These are phyloP conservation scores for Irineochytrium annulatum DNA, from an alignment of 192 early-diverging fungal species.

Conservation along the genomic window DNA sequence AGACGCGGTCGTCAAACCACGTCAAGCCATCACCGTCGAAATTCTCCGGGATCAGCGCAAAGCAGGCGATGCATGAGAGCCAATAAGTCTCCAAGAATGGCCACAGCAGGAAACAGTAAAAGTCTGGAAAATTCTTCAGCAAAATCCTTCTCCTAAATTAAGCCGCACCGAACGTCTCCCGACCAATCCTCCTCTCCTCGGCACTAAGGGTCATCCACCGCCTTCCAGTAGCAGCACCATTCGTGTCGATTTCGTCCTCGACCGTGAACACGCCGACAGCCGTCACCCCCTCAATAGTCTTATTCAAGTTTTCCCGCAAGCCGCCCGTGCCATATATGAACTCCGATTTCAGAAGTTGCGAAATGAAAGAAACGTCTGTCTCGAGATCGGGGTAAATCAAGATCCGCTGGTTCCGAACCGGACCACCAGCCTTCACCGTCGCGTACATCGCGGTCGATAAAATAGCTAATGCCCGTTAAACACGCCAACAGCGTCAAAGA, in stretches of 20 bases:
- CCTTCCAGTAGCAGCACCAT: conserved; percentile 14
- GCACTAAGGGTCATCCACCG: conserved; percentile 37
- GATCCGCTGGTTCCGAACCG: conserved; percentile 63
- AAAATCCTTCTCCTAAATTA: not conserved
- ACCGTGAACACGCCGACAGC: conserved; percentile 39
- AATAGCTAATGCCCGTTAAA: conserved; percentile 50
- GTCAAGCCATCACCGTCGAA: conserved; percentile 11
- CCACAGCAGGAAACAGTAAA: conserved; percentile 81
- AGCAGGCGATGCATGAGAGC: conserved; percentile 64
- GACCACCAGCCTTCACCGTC: conserved; percentile 71
- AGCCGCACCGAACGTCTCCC: conserved; percentile 48
- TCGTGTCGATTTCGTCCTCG: conserved; percentile 23
- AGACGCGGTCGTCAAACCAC: conserved; percentile 72
- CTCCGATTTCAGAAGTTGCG: conserved; percentile 70
- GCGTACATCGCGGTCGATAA: conserved; percentile 72
- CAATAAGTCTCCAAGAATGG: conserved; percentile 88
- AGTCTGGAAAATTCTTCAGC: conserved; percentile 45
- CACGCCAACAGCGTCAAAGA: not conserved
- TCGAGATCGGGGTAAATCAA: conserved; percentile 47
- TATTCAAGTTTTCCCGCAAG: conserved; percentile 60
- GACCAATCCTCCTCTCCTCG: conserved; percentile 42
- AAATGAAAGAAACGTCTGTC: conserved; percentile 68
- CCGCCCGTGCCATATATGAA: conserved; percentile 76
- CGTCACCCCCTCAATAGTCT: conserved; percentile 56
- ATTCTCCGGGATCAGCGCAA: conserved; percentile 31